Base-by-base conservation (phyloP, 495 filamentous ascomycete genomes). In the Neurospora sp. region DNA sequence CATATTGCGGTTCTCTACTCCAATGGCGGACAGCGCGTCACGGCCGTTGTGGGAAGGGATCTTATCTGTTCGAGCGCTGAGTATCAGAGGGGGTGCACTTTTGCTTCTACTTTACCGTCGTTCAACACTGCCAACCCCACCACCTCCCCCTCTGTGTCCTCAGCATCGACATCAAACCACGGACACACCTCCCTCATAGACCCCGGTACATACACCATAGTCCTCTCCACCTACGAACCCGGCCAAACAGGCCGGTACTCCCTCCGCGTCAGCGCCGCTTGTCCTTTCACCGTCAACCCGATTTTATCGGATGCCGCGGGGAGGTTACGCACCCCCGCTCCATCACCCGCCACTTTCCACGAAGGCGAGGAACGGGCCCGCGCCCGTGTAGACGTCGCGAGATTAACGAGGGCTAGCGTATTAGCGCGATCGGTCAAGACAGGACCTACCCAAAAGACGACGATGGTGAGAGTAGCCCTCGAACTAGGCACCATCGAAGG, bases 1-100 rank as follows among this genome's bases (percentile, higher is more conserved):
- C 94, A 98, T 78, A 86, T 97, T 48, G 94, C 94, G 75, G 82
- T 99, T 1, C 90, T 96, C 71, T 93, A 90, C 87, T 90, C 90
- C 7, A 54, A 71, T 2, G 83, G 86, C 48, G 93, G 92, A 4
- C 88, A 90, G 73, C 90, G 93, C 19, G 85, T 96, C 31, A 83
- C 88, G 17, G 75, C 87, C 36, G 85, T 97, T 31, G 88, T 88
- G 13, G 90, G 88, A 69, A 88, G 92, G 75, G 93, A 97, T 80
- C 90, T 99, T 31, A 84, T 97, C 36, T 85, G 86, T 43, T 89
- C 92, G 70, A 94, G 91, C 48, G 92, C 92, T 17, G 95, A 97
- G 66, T 97, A 99, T 82, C 88, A 90, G 39, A 90, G 90, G 13
- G 92, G 92, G 37, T 92, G 91, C 76, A 93, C 91, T 7, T 81